Evolutionary conservation across 2,329 filamentous ascomycete species (phyloP).

Genomic region (Penicillium thymicola): DNA sequence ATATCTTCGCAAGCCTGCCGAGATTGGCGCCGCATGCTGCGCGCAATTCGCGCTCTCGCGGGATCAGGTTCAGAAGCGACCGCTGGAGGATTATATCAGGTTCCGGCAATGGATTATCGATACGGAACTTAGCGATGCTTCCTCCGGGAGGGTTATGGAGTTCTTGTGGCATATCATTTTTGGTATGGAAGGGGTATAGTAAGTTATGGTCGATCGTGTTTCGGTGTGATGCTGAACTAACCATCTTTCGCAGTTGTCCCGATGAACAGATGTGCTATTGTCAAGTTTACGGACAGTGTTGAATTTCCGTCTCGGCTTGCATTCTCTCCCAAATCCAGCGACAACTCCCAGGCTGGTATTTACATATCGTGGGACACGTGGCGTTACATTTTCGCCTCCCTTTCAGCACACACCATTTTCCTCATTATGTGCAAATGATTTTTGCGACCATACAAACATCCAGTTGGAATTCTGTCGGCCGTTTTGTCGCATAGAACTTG

Average conservation of each 20-base stretch:
- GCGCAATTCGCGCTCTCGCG: slow-evolving; percentile 63
- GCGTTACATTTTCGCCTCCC: not conserved
- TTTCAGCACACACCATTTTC: not conserved
- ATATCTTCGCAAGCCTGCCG: slow-evolving; percentile 44
- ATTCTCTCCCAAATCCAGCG: slow-evolving; percentile 2
- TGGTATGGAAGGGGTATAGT: slow-evolving; percentile 42
- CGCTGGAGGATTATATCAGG: slow-evolving; percentile 53
- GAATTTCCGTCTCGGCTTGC: slow-evolving; percentile 8
- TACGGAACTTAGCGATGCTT: slow-evolving; percentile 53
- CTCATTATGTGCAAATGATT: not conserved
- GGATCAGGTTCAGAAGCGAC: slow-evolving; percentile 49
- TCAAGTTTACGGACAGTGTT: slow-evolving; percentile 37
- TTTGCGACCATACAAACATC: slow-evolving; percentile 5
- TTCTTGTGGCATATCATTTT: slow-evolving; percentile 64
- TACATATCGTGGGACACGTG: not conserved
- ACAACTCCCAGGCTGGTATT: not conserved
- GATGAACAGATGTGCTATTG: slow-evolving; percentile 37
- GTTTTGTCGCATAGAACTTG: not conserved
- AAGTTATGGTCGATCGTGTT: slow-evolving; percentile 14
- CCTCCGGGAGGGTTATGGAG: slow-evolving; percentile 61
- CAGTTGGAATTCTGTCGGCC: not conserved
- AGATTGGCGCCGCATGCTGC: slow-evolving; percentile 60
- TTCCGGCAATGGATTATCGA: slow-evolving; percentile 60
- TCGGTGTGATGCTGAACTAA: slow-evolving; percentile 10
- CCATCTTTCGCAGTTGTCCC: slow-evolving; percentile 26